phyloP scores from a whole-genome alignment of 1,284 basidiomycete genomes.

The Phellinidium pouzarii region DNA sequence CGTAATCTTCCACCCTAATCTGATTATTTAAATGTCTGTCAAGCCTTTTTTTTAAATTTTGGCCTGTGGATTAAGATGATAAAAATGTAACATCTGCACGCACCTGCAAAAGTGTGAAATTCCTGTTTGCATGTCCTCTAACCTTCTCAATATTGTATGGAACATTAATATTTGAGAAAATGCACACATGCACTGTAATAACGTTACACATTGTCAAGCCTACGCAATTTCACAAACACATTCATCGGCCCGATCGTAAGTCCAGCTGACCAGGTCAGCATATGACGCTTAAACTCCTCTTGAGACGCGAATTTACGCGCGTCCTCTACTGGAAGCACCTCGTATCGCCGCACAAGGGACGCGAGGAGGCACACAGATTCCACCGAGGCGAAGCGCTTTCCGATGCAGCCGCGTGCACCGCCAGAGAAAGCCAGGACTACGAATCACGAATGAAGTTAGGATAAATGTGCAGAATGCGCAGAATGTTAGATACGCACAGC shows the following conservation, averaged over 20 bases:
- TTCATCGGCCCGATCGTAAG: slow-evolving; percentile 29
- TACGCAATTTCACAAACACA: slow-evolving; percentile 22
- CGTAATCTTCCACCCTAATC: too few relatives aligned
- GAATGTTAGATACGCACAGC: slow-evolving; percentile 21
- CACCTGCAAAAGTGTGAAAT: too few relatives aligned
- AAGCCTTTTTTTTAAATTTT: too few relatives aligned
- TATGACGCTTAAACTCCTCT: slow-evolving; percentile 24
- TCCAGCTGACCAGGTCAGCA: slow-evolving; percentile 29
- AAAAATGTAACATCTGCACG: too few relatives aligned
- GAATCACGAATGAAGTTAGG: neutral
- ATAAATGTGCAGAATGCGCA: neutral
- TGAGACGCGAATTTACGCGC: slow-evolving; percentile 19
- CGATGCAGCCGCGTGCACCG: slow-evolving; percentile 39
- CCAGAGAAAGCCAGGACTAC: slow-evolving; percentile 36
- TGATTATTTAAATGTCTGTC: too few relatives aligned
- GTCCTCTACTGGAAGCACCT: slow-evolving; percentile 26
- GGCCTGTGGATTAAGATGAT: too few relatives aligned
- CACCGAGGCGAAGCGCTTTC: slow-evolving; percentile 33
- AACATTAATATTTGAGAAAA: too few relatives aligned
- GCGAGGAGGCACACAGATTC: slow-evolving; percentile 33
- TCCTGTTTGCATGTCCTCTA: too few relatives aligned
- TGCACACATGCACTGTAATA: too few relatives aligned
- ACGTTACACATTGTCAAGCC: too few relatives aligned
- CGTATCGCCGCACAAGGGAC: slow-evolving; percentile 27
- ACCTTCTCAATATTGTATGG: too few relatives aligned